These are phyloP conservation scores for Plasmodium falciparum DNA, from an alignment of 169 alveolate species.

Conservation along the genomic window DNA sequence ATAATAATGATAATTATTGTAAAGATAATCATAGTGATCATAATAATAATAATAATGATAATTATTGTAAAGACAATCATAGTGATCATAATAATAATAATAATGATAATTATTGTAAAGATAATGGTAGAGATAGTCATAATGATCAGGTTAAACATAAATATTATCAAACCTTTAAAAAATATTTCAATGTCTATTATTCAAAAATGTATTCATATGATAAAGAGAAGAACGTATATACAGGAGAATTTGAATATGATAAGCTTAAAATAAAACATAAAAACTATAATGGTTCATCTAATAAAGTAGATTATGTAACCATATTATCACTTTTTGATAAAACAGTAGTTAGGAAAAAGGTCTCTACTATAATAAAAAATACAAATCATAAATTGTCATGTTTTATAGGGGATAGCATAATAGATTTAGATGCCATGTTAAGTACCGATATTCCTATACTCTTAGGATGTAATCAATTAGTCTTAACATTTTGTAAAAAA, in stretches of 20 bases:
- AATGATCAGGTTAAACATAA: neutral
- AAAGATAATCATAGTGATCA: neutral
- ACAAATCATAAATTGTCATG: slow-evolving; percentile 32
- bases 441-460: slow-evolving; percentile 51
- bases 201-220: slow-evolving; percentile 46
- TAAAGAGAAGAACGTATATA: slow-evolving; percentile 25
- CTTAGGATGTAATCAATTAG: slow-evolving; percentile 12
- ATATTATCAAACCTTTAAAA: slow-evolving; percentile 14
- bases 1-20: too few relatives aligned
- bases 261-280: slow-evolving; percentile 39
- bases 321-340: slow-evolving; percentile 47
- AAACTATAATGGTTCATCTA: neutral
- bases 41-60: neutral
- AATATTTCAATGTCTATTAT: slow-evolving; percentile 53
- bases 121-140: neutral
- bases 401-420: slow-evolving; percentile 72
- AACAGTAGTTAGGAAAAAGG: slow-evolving; percentile 21
- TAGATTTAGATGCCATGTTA: slow-evolving; percentile 52
- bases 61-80: neutral
- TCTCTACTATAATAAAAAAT: slow-evolving; percentile 6
- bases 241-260: slow-evolving; percentile 25
- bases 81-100: neutral
- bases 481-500: slow-evolving; percentile 38
- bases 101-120: neutral
- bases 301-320: slow-evolving; percentile 6